A percentile compares a stretch with the other conserved stretches of the same genome.
Conservation (phyloP, 2,329 filamentous ascomycete genomes). For the Calonectria hawksworthii region DNA sequence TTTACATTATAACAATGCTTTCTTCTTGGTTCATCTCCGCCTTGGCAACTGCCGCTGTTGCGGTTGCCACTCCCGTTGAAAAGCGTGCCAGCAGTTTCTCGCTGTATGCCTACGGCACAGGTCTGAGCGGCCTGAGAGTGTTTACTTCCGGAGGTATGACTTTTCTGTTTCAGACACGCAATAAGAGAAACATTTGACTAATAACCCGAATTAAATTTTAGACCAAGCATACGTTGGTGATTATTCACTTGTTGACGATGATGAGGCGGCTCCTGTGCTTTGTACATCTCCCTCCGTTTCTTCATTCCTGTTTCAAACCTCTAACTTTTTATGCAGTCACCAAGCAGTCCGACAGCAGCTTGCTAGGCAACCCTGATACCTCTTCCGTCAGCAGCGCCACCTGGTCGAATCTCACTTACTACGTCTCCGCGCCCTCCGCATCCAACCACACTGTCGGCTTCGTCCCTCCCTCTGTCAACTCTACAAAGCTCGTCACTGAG, state of each 20-base stretch:
- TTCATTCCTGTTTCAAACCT: neutral
- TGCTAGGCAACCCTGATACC: conserved; percentile 4
- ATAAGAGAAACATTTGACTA: neutral
- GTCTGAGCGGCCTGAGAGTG: neutral
- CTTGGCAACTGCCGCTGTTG: neutral
- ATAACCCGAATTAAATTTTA: neutral
- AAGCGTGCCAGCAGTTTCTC: conserved; percentile 9
- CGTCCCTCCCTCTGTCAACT: neutral
- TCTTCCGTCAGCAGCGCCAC: neutral
- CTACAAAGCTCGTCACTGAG: neutral
- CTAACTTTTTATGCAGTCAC: neutral
- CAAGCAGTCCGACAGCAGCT: neutral
- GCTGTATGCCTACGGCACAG: conserved; percentile 14
- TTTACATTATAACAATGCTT: neutral
- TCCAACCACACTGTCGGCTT: conserved; percentile 11
- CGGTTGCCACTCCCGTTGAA: neutral
- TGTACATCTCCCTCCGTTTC: neutral
- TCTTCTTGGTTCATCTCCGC: neutral
- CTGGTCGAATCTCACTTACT: conserved; percentile 15
- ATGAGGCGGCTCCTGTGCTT: conserved; percentile 8
- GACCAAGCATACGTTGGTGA: conserved; percentile 10
- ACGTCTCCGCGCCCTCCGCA: conserved; percentile 2
- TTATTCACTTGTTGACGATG: neutral
- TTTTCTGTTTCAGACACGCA: neutral
- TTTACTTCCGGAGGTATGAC: conserved; percentile 17